Conservation (phyloP, 1,284 basidiomycete species). For the Microbotryum silenes-acaulis region DNA sequence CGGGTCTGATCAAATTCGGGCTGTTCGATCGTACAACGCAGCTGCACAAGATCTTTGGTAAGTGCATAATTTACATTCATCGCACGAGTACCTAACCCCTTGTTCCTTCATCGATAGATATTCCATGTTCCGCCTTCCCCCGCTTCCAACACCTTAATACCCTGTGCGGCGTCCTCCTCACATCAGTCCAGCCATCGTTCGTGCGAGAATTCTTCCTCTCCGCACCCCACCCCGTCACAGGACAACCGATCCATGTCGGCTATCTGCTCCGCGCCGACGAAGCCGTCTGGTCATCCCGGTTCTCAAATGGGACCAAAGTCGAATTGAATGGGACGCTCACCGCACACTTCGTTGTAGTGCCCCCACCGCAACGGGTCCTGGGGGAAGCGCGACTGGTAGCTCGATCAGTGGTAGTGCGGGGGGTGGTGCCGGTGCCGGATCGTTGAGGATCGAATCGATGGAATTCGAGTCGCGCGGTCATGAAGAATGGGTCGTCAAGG, state of each 20-base stretch:
- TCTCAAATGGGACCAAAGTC: slow-evolving; percentile 15
- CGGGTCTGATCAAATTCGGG: slow-evolving; percentile 27
- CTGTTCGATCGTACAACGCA: slow-evolving; percentile 17
- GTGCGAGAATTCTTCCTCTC: slow-evolving; percentile 29
- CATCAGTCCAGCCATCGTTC: slow-evolving; percentile 8
- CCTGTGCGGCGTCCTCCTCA: slow-evolving; percentile 18
- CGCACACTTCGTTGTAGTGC: slow-evolving; percentile 23
- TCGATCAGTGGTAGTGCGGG: not conserved
- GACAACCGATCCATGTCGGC: slow-evolving; percentile 21
- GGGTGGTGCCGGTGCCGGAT: not conserved
- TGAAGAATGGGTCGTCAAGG: slow-evolving; percentile 20
- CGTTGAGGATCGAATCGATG: slow-evolving; percentile 24
- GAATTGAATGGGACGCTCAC: slow-evolving; percentile 24
- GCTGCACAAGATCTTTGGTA: slow-evolving; percentile 29
- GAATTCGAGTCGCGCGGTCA: slow-evolving; percentile 25
- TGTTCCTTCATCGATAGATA: slow-evolving; percentile 8
- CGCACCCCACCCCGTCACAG: slow-evolving; percentile 18
- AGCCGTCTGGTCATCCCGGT: slow-evolving; percentile 21
- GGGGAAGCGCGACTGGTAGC: not conserved
- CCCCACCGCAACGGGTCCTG: not conserved
- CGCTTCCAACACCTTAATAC: slow-evolving; percentile 28
- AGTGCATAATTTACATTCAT: not conserved
- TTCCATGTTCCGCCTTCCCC: slow-evolving; percentile 30
- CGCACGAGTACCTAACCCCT: too few species aligned
- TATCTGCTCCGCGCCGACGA: slow-evolving; percentile 30